Evolutionary conservation across 2,329 filamentous ascomycete genomes (phyloP), one percentile per base, ranked within the genome.

Genomic region (Fusarium veterinarium): DNA sequence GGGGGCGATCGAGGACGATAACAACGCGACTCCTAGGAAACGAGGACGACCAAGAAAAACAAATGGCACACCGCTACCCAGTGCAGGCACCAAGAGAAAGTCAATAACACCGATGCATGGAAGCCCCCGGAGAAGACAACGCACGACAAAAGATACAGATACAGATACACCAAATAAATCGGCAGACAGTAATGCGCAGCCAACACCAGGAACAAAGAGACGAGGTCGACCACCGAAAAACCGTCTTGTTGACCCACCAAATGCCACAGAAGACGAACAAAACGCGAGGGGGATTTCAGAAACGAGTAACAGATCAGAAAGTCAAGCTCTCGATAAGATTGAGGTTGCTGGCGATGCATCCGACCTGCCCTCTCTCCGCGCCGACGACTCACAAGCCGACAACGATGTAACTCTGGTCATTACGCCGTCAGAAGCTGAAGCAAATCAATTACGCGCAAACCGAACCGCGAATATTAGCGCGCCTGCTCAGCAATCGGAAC

Each of bases 1-100:
- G 60, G 84, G 86, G 23, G 73, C 80, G 4, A 76, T 78, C 35
- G 81, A 82, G 62, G 79, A 59, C 49, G 83, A 84, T 63, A 77
- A 72, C 23, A 81, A 80, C 45, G 78, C 78, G 59, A 74, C 75
- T 7, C 86, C 86, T 9, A 83, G 79, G 73, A 79, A 81, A 56
- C 82, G 85, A 60, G 84, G 85, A 10, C 83, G 86, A 19, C 85
- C 85, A 37, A 84, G 86, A 49, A 85, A 83, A 60, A 83, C 84
- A 33, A 87, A 88, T 63, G 87, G 85, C 9, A 90, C 87, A 7
- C 88, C 88, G 5, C 81, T 85, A 69, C 85, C 86, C 2, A 79
- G 76, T 51, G 79, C 80, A 20, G 78, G 80, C 17, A 81, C 79
- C 7, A 87, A 84, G 70, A 86, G 86, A 74, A 83, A 84, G 65